Conservation (phyloP, 352 stramenopile species). For the Thraustochytrium sp. region DNA sequence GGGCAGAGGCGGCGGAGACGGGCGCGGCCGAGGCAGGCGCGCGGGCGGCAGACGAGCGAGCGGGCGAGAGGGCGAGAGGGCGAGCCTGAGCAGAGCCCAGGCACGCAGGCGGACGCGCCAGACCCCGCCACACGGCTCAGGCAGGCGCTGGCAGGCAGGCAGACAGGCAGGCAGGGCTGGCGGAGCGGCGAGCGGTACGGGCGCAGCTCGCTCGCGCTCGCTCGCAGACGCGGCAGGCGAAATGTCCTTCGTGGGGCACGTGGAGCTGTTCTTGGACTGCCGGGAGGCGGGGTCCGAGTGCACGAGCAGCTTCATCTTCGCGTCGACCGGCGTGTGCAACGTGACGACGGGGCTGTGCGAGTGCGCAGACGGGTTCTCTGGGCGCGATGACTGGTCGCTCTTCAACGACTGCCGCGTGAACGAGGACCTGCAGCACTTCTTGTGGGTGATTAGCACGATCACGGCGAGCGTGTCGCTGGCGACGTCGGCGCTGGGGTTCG, state of each 20-base stretch:
- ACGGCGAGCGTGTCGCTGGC: not conserved
- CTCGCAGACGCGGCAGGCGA: no score
- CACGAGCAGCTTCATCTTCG: not conserved
- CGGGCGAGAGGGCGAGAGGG: no score
- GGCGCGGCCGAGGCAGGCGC: no score
- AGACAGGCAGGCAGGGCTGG: not conserved
- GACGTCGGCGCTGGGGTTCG: not conserved
- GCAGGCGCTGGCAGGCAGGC: no score
- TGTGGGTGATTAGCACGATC: not conserved
- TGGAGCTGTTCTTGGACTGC: not conserved
- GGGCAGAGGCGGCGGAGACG: no score
- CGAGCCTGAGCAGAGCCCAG: no score
- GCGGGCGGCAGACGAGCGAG: no score
- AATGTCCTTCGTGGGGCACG: not conserved
- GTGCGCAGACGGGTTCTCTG: constrained; percentile 23
- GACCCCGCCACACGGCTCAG: no score
- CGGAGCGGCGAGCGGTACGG: not conserved
- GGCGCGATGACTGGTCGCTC: constrained; percentile 8
- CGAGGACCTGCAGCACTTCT: not conserved
- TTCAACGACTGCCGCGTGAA: constrained; percentile 40
- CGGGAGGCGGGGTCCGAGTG: not conserved
- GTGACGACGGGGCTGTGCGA: not conserved
- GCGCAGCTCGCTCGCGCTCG: no score
- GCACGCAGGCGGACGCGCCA: no score
- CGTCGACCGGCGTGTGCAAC: not conserved